These are phyloP conservation scores for Aspergillus egyptiacus DNA, from an alignment of 495 filamentous ascomycete genomes.

Conservation along the genomic window DNA sequence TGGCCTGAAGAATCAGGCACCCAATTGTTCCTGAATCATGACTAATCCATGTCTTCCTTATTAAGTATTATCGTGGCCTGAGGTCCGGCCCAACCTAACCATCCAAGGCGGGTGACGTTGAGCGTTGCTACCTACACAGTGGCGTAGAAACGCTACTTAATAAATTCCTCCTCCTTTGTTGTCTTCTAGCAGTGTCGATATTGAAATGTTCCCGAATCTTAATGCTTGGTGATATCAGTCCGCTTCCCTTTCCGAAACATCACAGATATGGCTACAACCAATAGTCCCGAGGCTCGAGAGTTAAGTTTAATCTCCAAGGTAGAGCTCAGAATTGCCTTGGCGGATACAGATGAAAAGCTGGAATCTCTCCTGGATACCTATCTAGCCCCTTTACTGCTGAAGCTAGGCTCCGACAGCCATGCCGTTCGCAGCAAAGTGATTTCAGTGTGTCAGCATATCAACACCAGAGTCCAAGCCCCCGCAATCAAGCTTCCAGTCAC, in stretches of 20 bases:
- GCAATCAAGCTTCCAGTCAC: constrained; percentile 78
- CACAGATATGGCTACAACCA: constrained; percentile 32
- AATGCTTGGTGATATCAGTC: not conserved
- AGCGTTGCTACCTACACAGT: constrained; percentile 9
- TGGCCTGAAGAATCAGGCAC: not conserved
- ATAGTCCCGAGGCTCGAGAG: constrained; percentile 63
- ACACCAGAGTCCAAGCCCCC: constrained; percentile 60
- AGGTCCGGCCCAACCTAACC: no score
- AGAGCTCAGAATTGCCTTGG: constrained; percentile 81
- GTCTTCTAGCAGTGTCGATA: not conserved
- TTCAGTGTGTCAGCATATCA: constrained; percentile 72
- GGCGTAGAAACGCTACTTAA: not conserved
- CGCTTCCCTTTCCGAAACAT: not conserved
- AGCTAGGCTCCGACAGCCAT: constrained; percentile 71
- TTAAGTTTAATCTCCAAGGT: constrained; percentile 83
- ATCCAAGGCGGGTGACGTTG: constrained; percentile 12
- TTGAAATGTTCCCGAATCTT: not conserved
- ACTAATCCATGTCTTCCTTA: constrained; percentile 8
- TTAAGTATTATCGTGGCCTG: constrained; percentile 8
- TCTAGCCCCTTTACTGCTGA: constrained; percentile 75
- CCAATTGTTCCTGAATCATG: constrained; percentile 7
- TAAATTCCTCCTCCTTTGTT: not conserved
- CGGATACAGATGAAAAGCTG: constrained; percentile 76
- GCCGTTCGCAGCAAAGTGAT: constrained; percentile 79
- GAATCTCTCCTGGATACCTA: constrained; percentile 70